phyloP scores from a whole-genome alignment of 2,329 filamentous ascomycete species.

The Pseudogymnoascus sp. region DNA sequence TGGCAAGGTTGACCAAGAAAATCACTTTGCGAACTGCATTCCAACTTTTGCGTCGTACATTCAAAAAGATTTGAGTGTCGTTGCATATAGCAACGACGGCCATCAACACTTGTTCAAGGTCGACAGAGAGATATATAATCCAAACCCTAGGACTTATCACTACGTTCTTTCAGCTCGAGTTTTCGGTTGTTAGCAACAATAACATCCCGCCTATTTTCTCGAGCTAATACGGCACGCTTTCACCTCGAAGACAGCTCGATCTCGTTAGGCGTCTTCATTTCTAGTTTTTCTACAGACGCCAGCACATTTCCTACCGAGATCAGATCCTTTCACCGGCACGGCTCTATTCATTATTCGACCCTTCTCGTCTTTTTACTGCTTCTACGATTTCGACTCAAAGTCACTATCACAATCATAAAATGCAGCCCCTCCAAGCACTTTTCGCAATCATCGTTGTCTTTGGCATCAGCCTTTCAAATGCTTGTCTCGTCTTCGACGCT shows the following conservation, averaged over 20 bases:
- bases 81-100: too few species aligned
- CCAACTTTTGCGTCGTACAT: too few species aligned
- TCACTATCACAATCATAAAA: neutral
- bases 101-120: neutral
- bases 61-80: too few species aligned
- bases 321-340: neutral
- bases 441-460: neutral
- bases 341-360: neutral
- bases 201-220: neutral
- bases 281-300: neutral
- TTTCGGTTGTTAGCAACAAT: neutral
- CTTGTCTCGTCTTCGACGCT: neutral
- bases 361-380: neutral
- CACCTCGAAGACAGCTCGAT: neutral
- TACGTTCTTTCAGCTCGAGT: neutral
- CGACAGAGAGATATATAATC: neutral
- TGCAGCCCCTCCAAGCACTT: neutral
- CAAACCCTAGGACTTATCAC: neutral
- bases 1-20: too few species aligned
- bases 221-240: neutral
- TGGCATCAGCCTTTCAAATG: neutral
- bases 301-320: neutral
- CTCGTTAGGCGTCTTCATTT: neutral
- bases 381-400: neutral
- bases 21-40: too few species aligned